A percentile compares a stretch with the other conserved stretches of the same genome.
These are phyloP conservation scores for Capronia americana DNA, from an alignment of 2,329 filamentous ascomycete species.

Conservation along the genomic window DNA sequence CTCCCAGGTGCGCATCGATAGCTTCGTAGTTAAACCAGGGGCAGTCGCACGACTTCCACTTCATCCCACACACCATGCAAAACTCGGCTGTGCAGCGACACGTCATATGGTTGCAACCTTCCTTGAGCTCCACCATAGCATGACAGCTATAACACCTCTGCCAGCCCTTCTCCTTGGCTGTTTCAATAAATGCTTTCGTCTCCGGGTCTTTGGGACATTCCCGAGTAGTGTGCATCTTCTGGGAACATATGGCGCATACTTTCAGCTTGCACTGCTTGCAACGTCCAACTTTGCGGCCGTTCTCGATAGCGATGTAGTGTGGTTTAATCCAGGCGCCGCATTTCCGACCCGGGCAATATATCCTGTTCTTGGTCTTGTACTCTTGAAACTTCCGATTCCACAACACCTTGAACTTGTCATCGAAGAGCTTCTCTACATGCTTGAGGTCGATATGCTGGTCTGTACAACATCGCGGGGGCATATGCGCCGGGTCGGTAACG, in stretches of 20 bases:
- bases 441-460: slow-evolving; percentile 74
- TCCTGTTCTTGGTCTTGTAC: slow-evolving; percentile 73
- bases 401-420: slow-evolving; percentile 72
- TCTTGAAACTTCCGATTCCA: slow-evolving; percentile 86
- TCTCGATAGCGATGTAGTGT: slow-evolving; percentile 66
- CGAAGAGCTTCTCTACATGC: slow-evolving; percentile 77
- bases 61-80: slow-evolving; percentile 81
- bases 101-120: slow-evolving; percentile 87
- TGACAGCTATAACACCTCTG: slow-evolving; percentile 80
- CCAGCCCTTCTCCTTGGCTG: slow-evolving; percentile 75
- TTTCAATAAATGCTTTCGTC: slow-evolving; percentile 57
- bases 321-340: slow-evolving; percentile 85
- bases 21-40: slow-evolving; percentile 75
- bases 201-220: slow-evolving; percentile 68
- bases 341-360: slow-evolving; percentile 75
- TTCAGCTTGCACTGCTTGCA: slow-evolving; percentile 75
- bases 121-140: slow-evolving; percentile 76
- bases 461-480: slow-evolving; percentile 85
- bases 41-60: slow-evolving; percentile 85
- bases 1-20: slow-evolving; percentile 58
- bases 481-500: slow-evolving; percentile 75
- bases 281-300: slow-evolving; percentile 68
- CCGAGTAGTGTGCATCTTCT: slow-evolving; percentile 71
- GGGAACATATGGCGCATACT: slow-evolving; percentile 76
- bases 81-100: slow-evolving; percentile 85